Evolutionary conservation across 805 yeast genomes (phyloP), one percentile per base, ranked within the genome.

Genomic region (Ogataea chonburiensis): DNA sequence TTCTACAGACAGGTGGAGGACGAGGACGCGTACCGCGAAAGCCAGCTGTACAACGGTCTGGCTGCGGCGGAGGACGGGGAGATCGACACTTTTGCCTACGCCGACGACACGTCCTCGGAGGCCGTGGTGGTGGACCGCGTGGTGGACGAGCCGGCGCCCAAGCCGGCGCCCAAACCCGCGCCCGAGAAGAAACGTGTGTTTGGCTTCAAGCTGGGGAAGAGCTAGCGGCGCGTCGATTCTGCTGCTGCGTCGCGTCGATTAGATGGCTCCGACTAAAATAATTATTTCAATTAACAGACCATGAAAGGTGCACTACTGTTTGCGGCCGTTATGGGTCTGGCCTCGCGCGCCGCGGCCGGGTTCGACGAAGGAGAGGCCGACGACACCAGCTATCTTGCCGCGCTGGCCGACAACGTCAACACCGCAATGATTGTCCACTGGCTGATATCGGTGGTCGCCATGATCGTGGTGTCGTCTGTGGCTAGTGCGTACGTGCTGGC

Each of bases 1-100:
- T 86, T 89, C 52, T 91, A 91, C 60, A 80, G 76, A 48, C 81
- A 77, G 44, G 53, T 59, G 6, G 66, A 70, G n/a, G 60, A 66
- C 10, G 71, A 72, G 18, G 61, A 58, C 8, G 46, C 43, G n/a
- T 68, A 55, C 39, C 31, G 43, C 24, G 43, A 51, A 2, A 49
- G 50, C 12, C 52, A 53, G 14, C 40, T 64, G 13, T 61, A 45
- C 47, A 50, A 50, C 23, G 64, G 64, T 7, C 41, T 59, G 13
- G 56, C 50, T 27, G 55, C 51, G 13, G 45, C 41, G 3, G 23
- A 22, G 21, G 39, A 47, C 8, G 52, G 40, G 16, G 49, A 46
- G n/a, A 47, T 43, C 11, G 48, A 41, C 24, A 30, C 32, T 22
- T 15, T 28, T 25, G 22, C 29, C 22, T 19, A 18, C 28, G 18